Evolutionary conservation across 163 green algal species (phyloP).

Genomic region (Chlorella variabilis): DNA sequence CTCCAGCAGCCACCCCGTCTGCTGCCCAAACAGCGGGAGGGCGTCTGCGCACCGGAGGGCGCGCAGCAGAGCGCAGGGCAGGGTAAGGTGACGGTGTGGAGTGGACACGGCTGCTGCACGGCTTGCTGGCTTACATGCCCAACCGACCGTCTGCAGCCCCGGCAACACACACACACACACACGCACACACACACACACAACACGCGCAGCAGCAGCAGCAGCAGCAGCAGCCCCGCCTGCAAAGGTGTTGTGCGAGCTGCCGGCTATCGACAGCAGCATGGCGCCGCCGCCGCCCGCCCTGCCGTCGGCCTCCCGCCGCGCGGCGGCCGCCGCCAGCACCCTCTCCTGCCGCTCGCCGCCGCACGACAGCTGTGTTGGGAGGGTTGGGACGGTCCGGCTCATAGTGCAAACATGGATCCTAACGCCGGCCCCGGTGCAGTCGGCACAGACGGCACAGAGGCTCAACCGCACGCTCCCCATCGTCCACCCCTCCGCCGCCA

Average conservation of each 20-base stretch:
- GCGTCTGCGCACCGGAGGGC: slow-evolving; percentile 47
- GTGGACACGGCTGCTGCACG: too few relatives aligned
- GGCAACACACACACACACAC: too few relatives aligned
- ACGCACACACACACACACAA: too few relatives aligned
- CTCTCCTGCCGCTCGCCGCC: slow-evolving; percentile 49
- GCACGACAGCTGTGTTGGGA: slow-evolving; percentile 43
- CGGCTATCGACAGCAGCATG: slow-evolving; percentile 56
- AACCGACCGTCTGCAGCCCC: too few relatives aligned
- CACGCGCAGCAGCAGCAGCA: not conserved
- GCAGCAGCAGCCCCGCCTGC: slow-evolving; percentile 1
- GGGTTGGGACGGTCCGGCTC: too few relatives aligned
- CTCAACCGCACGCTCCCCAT: too few relatives aligned
- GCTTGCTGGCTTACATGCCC: too few relatives aligned
- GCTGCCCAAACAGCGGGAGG: slow-evolving; percentile 56
- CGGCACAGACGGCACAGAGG: too few relatives aligned
- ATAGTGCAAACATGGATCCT: too few relatives aligned
- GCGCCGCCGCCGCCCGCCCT: slow-evolving; percentile 52
- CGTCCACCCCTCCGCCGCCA: not conserved
- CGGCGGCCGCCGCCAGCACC: slow-evolving; percentile 51
- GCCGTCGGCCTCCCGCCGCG: not conserved
- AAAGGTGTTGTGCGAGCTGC: slow-evolving; percentile 68
- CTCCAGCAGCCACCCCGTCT: slow-evolving; percentile 40
- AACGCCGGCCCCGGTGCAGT: too few relatives aligned
- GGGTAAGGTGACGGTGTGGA: too few relatives aligned
- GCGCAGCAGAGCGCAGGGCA: not conserved